Evolutionary conservation across 202 grass and related monocot genomes (phyloP), one percentile per base, ranked within the genome.

Genomic region (Zizania palustris): DNA sequence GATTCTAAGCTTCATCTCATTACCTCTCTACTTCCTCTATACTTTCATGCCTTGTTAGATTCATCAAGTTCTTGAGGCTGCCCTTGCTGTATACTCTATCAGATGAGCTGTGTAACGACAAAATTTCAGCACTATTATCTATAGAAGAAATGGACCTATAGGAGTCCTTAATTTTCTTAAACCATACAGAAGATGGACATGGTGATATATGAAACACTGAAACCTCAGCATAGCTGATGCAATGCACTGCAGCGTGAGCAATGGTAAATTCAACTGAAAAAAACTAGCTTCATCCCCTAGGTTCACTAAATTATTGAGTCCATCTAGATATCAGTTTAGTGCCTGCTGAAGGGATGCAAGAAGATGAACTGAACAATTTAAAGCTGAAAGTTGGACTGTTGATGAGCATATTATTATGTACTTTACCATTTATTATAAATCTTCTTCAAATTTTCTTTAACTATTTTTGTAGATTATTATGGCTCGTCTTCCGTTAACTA

Each of bases 281-380:
- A 5, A 0, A n/a, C 71, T 60, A 73, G 6, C 20, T 73, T 20
- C 12, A 21, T 41, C 12, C 22, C 38, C 54, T 45, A 28, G 11
- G n/a, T 57, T 60, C 6, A 57, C 9, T 39, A 72, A 54, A 9
- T 11, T 70, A 19, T 35, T 53, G 16, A 3, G 6, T 3, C 49
- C 1, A n/a, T 53, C 49, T 5, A n/a, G 49, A 18, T 53, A 18
- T 28, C 6, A n/a, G 6, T 49, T 11, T 9, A 9, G 6, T 5
- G 38, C 63, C 7, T 11, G 16, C 11, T 4, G 15, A 69, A 20
- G 2, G 33, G 20, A 16, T 7, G 21, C 7, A 3, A 51, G 15
- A 75, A 48, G 60, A 38, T 76, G 77, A 21, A 51, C 65, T 38
- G 57, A 64, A 28, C 28, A 5, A 0, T n/a, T n/a, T n/a, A n/a